A percentile compares a stretch with the other conserved stretches of the same genome.
Evolutionary conservation across 2,329 filamentous ascomycete species (phyloP).

Genomic region (Stagonosporopsis cucurbitacearum): DNA sequence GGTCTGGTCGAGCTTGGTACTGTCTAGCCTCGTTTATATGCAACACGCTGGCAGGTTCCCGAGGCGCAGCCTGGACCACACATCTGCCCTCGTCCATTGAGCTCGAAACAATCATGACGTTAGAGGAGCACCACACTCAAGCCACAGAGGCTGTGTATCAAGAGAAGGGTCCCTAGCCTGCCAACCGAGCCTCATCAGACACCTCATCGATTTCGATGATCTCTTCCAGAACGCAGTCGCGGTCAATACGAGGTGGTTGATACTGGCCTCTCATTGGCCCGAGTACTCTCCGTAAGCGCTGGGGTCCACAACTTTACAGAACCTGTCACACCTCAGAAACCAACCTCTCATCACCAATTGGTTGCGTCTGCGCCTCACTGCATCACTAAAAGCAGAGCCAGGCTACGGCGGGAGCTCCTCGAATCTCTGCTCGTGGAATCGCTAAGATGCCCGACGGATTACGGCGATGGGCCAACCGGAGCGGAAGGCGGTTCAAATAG

Average conservation of each 20-base stretch:
- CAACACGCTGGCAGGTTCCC: background rate
- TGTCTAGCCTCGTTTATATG: constrained; percentile 1
- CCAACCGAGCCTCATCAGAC: constrained; percentile 20
- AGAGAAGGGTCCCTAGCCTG: background rate
- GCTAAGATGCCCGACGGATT: constrained; percentile 32
- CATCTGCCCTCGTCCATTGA: background rate
- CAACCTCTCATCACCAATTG: constrained; percentile 36
- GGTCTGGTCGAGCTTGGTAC: constrained; percentile 5
- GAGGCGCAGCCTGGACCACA: constrained; percentile 16
- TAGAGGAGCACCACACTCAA: constrained; percentile 1
- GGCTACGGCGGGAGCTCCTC: constrained; percentile 38
- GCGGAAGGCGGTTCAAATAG: constrained; percentile 31
- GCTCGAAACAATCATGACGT: constrained; percentile 14
- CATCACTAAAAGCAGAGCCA: constrained; percentile 33
- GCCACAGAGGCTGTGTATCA: constrained; percentile 26
- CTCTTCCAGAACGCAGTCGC: constrained; percentile 13
- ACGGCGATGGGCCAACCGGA: constrained; percentile 38
- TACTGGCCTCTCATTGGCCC: constrained; percentile 33
- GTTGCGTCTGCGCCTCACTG: constrained; percentile 41
- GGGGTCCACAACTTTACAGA: constrained; percentile 16
- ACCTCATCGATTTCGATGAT: constrained; percentile 12
- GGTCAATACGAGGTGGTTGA: constrained; percentile 21
- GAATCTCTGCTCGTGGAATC: constrained; percentile 35
- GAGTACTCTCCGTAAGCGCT: constrained; percentile 36
- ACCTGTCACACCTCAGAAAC: constrained; percentile 37